Evolutionary conservation across 192 early-diverging fungal genomes (phyloP).

Genomic region (Geranomyces variabilis): DNA sequence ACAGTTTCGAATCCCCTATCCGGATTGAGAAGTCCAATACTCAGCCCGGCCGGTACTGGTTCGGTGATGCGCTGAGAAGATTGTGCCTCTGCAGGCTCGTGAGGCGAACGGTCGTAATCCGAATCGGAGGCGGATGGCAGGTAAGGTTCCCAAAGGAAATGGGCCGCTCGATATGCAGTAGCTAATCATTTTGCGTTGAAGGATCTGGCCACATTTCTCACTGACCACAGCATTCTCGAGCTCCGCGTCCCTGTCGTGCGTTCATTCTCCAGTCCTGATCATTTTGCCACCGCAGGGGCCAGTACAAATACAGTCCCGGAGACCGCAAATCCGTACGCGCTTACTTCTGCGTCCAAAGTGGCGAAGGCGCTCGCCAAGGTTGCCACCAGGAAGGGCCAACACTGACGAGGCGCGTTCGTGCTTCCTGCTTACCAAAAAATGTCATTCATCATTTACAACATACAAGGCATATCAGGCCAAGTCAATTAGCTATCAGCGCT

Average conservation of each 20-base stretch:
- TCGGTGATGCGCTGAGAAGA: slow-evolving; percentile 29
- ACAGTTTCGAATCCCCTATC: slow-evolving; percentile 9
- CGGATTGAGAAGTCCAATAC: not conserved
- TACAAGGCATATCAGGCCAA: too few species aligned
- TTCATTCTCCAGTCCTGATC: slow-evolving; percentile 16
- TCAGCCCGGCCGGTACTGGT: slow-evolving; percentile 30
- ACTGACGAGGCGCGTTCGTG: too few species aligned
- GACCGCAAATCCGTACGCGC: not conserved
- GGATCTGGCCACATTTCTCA: slow-evolving; percentile 24
- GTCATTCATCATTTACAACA: too few species aligned
- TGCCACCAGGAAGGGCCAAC: not conserved
- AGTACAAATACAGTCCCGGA: too few species aligned
- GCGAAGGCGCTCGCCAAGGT: slow-evolving; percentile 8
- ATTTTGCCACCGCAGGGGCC: not conserved
- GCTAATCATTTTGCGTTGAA: not conserved
- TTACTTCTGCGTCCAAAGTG: not conserved
- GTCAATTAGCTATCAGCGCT: too few species aligned
- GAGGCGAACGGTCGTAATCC: slow-evolving; percentile 25
- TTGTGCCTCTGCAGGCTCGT: slow-evolving; percentile 29
- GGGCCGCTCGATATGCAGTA: too few species aligned
- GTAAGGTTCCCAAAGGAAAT: slow-evolving; percentile 2
- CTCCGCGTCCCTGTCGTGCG: slow-evolving; percentile 35
- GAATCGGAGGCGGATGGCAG: slow-evolving; percentile 39
- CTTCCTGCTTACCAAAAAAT: too few species aligned
- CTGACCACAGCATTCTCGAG: slow-evolving; percentile 29